phyloP scores from a whole-genome alignment of 2,329 filamentous ascomycete species.

The Falciphora oryzae region DNA sequence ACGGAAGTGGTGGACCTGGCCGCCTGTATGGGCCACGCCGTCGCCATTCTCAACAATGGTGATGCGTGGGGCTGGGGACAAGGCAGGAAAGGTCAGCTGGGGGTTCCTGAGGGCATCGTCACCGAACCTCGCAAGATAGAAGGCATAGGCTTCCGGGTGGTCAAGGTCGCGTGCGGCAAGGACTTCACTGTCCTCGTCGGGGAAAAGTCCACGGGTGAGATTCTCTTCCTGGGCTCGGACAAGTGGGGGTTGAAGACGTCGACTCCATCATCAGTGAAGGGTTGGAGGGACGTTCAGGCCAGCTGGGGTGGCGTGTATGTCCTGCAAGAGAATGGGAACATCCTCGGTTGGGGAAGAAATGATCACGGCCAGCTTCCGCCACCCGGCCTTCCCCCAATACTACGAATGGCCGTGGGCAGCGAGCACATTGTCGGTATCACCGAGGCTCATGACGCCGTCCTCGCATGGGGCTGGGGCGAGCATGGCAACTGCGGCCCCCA shows the following conservation, averaged over 20 bases:
- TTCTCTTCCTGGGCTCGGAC: constrained; percentile 66
- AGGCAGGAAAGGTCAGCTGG: constrained; percentile 79
- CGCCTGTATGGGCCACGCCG: constrained; percentile 72
- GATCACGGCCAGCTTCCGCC: constrained; percentile 80
- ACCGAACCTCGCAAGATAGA: constrained; percentile 57
- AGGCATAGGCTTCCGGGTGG: constrained; percentile 54
- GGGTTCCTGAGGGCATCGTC: constrained; percentile 47
- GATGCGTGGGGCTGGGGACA: constrained; percentile 85
- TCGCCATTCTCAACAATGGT: constrained; percentile 68
- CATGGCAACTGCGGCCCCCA: constrained; percentile 86
- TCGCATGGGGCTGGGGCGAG: constrained; percentile 95
- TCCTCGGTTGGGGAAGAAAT: constrained; percentile 75
- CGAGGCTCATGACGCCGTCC: constrained; percentile 51
- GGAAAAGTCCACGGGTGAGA: constrained; percentile 46
- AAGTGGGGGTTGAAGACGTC: constrained; percentile 62
- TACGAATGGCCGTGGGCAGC: constrained; percentile 72
- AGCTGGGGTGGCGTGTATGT: constrained; percentile 82
- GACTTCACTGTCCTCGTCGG: constrained; percentile 77
- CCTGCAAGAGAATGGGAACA: constrained; percentile 50
- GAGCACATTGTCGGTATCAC: constrained; percentile 80
- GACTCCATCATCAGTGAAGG: constrained; percentile 45
- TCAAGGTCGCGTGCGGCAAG: constrained; percentile 68
- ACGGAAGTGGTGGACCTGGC: constrained; percentile 58
- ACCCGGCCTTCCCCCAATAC: constrained; percentile 46
- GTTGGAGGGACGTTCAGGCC: constrained; percentile 65